phyloP scores from a whole-genome alignment of 768 basidiomycete genomes.

The Mycena galopus region DNA sequence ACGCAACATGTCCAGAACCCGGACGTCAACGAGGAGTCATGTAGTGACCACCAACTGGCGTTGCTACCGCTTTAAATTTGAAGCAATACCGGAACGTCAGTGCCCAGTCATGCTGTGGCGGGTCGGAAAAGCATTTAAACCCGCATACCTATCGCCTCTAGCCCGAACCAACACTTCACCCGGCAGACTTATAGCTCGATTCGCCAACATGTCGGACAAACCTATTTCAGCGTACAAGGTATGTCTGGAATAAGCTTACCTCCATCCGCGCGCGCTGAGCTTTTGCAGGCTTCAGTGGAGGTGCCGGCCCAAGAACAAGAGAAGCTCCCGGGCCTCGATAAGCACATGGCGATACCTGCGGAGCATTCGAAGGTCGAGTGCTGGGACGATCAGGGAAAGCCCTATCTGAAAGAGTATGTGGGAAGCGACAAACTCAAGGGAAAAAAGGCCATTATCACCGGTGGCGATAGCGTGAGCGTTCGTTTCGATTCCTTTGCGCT shows the following conservation, averaged over 20 bases:
- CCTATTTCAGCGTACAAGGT: conserved; percentile 30
- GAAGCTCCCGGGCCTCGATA: conserved; percentile 62
- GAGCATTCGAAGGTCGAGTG: conserved; percentile 58
- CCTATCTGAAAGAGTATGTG: conserved; percentile 63
- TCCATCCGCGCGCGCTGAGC: background rate
- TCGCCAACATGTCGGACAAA: conserved; percentile 24
- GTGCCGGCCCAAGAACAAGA: conserved; percentile 57
- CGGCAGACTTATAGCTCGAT: background rate
- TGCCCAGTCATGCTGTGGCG: conserved; percentile 2
- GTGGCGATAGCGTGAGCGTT: conserved; percentile 51
- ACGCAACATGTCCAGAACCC: too few species aligned
- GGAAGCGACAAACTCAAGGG: conserved; percentile 60
- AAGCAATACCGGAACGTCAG: background rate
- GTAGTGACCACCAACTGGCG: too few species aligned
- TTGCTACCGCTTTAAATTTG: too few species aligned
- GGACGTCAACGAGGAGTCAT: too few species aligned
- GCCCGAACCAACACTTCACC: conserved; percentile 4
- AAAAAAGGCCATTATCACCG: conserved; percentile 53
- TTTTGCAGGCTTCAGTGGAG: conserved; percentile 38
- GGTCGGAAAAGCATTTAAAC: conserved; percentile 1
- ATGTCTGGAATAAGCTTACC: background rate
- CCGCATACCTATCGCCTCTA: background rate
- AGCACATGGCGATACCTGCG: conserved; percentile 57
- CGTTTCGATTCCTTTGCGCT: background rate
- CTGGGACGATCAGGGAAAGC: conserved; percentile 66